phyloP scores from a whole-genome alignment of 805 yeast species.

The Yarrowia sp. region DNA sequence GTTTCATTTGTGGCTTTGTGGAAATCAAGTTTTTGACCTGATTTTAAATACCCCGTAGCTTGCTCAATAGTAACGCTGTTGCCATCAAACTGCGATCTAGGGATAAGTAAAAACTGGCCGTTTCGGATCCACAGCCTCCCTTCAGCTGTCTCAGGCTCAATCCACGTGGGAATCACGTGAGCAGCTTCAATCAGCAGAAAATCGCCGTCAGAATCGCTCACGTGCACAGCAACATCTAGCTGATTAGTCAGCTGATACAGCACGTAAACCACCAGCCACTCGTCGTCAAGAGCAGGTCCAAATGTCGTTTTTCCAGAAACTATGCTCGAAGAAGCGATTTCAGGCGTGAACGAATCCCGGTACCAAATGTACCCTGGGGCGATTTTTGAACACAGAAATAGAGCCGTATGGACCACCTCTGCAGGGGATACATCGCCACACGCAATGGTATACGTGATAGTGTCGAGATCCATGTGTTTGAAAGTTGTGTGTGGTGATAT shows the following conservation, averaged over 20 bases:
- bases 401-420: neutral
- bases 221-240: slow-evolving; percentile 29
- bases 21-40: neutral
- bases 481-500: neutral
- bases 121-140: slow-evolving; percentile 51
- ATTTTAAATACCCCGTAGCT: neutral
- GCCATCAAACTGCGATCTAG: slow-evolving; percentile 32
- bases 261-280: slow-evolving; percentile 37
- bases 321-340: neutral
- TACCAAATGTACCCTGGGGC: slow-evolving; percentile 34
- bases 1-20: neutral
- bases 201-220: slow-evolving; percentile 57
- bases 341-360: slow-evolving; percentile 31
- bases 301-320: slow-evolving; percentile 26
- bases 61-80: neutral
- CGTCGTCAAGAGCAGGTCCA: slow-evolving; percentile 39
- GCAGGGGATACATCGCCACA: neutral
- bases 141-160: slow-evolving; percentile 46
- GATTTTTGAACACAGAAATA: neutral
- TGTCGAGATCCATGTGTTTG: slow-evolving; percentile 2
- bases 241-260: slow-evolving; percentile 31
- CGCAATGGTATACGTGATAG: slow-evolving; percentile 5
- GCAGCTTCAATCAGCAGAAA: slow-evolving; percentile 51
- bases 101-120: slow-evolving; percentile 44
- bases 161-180: slow-evolving; percentile 49